These are phyloP conservation scores for Paracorniculantispora psalliotae DNA, from an alignment of 2,329 filamentous ascomycete species.

Conservation along the genomic window DNA sequence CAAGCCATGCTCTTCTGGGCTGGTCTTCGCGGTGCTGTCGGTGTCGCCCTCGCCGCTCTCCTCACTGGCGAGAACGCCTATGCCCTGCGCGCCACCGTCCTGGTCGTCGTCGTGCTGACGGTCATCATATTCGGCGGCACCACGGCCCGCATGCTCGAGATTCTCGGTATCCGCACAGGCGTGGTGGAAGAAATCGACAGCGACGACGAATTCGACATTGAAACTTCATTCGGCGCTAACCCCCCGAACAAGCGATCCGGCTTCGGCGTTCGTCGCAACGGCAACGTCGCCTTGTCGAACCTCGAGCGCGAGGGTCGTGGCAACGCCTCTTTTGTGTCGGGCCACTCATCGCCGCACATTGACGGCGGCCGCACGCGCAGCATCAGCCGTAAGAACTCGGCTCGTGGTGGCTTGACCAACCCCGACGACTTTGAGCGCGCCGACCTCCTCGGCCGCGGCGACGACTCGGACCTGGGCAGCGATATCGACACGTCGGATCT, in stretches of 20 bases:
- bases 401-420: constrained; percentile 17
- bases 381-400: constrained; percentile 48
- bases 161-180: constrained; percentile 90
- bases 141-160: constrained; percentile 95
- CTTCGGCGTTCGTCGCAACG: constrained; percentile 64
- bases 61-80: constrained; percentile 76
- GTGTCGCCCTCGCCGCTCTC: constrained; percentile 87
- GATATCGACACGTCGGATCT: constrained; percentile 64
- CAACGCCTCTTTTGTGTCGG: constrained; percentile 48
- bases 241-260: constrained; percentile 79
- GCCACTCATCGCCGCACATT: constrained; percentile 46
- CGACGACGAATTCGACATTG: constrained; percentile 98
- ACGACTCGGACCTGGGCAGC: constrained; percentile 56
- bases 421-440: constrained; percentile 48
- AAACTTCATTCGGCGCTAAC: constrained; percentile 59
- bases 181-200: constrained; percentile 96
- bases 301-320: constrained; percentile 34
- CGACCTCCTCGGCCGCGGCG: constrained; percentile 50
- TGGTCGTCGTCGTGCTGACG: constrained; percentile 93
- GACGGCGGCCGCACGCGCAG: constrained; percentile 37
- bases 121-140: constrained; percentile 99
- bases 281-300: constrained; percentile 53
- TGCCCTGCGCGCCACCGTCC: constrained; percentile 85
- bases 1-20: constrained; percentile 99
- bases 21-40: constrained; percentile 88